Evolutionary conservation across 2,329 filamentous ascomycete genomes (phyloP), one percentile per base, ranked within the genome.

Genomic region (Clonostachys sp.): DNA sequence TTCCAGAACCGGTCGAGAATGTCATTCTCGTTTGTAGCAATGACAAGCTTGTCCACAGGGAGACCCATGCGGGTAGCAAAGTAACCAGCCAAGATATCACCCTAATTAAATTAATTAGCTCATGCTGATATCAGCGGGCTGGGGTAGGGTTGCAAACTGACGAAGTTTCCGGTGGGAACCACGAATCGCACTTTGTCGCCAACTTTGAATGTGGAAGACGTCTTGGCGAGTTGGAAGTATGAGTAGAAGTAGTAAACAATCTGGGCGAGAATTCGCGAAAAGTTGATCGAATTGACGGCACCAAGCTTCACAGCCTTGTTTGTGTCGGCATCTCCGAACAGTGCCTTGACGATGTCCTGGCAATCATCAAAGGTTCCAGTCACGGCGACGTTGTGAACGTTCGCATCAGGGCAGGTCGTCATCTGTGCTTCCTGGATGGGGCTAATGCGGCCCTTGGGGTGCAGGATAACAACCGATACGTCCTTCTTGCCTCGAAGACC

Each of bases 281-380:
- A 96, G 73, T 97, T 97, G 72, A 97, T 97, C 42, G 88, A 94
- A 75, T 97, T 97, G 56, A 97, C 90, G 41, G 94, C 92, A 39
- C 88, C 92, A 41, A 97, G 85, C 56, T 89, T 90, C 61, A 92
- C 82, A 3, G 81, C 83, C 56, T 79, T 73, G 75, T 97, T 97
- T 64, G 89, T 87, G 47, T 91, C 84, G 4, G 86, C 75, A 59
- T 99, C 92, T 53, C 83, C 85, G 63, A 97, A 96, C 44, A 99
- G 79, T 2, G 88, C 85, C 72, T 99, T 97, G 64, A 99, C 87
- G 48, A 94, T 95, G 67, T 96, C 91, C 81, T 96, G 92, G 70
- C 94, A 97, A 64, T 97, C 91, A 61, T 97, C 92, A 63, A 97
- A 97, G 0, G 90, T 95, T 49, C 92, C 94, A 44, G 87, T 83